These are phyloP conservation scores for Pezicula carpinea DNA, from an alignment of 2,329 filamentous ascomycete genomes.

Conservation along the genomic window DNA sequence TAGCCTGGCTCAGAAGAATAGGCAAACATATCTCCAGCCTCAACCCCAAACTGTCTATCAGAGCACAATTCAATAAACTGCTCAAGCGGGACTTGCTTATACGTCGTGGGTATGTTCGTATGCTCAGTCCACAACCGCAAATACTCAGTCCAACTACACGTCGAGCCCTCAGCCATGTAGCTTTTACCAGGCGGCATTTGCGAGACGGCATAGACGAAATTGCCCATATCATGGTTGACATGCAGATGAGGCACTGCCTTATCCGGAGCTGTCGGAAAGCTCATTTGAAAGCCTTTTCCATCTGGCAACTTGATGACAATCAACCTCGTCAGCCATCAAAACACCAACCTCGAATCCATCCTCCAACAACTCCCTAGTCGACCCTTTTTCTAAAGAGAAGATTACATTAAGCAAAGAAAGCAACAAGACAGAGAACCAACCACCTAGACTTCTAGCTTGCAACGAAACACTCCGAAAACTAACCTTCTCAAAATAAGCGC, in stretches of 20 bases:
- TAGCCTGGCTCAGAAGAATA: conserved; percentile 24
- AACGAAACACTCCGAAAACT: conserved; percentile 6
- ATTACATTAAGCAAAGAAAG: too few relatives aligned
- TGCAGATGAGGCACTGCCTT: conserved; percentile 39
- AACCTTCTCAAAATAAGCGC: conserved; percentile 43
- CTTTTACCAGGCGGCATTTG: conserved; percentile 43
- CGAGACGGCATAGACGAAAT: conserved; percentile 43
- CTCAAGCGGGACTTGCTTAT: conserved; percentile 5
- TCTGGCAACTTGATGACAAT: conserved; percentile 29
- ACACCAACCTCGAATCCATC: neutral
- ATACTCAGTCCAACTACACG: conserved; percentile 6
- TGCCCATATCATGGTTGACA: conserved; percentile 42
- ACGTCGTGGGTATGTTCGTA: neutral
- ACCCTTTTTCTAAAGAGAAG: too few relatives aligned
- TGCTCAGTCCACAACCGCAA: conserved; percentile 7
- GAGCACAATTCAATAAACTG: conserved; percentile 20
- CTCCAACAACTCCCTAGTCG: neutral
- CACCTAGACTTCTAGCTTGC: too few relatives aligned
- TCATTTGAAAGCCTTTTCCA: conserved; percentile 39
- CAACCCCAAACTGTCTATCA: conserved; percentile 13
- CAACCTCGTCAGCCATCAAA: neutral
- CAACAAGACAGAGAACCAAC: too few relatives aligned
- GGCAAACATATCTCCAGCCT: conserved; percentile 27
- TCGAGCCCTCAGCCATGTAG: conserved; percentile 44
- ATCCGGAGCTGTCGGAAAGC: conserved; percentile 38